Conservation (phyloP, 768 basidiomycete species). For the Pisolithus sp. region DNA sequence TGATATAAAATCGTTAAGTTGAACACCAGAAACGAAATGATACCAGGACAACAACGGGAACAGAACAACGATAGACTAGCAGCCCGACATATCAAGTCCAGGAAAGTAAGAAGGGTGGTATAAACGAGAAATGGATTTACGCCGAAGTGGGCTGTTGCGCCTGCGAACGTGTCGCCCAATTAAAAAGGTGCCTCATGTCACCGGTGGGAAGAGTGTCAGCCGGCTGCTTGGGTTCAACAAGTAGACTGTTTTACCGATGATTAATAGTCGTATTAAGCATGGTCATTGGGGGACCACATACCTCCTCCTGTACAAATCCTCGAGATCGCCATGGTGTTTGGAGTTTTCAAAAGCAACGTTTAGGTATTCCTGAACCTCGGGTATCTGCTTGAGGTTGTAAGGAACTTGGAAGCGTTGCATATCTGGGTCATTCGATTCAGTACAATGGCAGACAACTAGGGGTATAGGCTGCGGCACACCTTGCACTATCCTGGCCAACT, state of each 20-base stretch:
- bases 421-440: constrained; percentile 38
- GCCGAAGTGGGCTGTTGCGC: constrained; percentile 33
- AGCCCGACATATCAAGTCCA: constrained; percentile 8
- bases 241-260: constrained; percentile 41
- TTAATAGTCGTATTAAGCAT: not conserved
- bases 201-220: constrained; percentile 58
- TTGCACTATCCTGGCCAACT: constrained; percentile 79
- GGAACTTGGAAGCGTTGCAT: constrained; percentile 89
- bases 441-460: not conserved
- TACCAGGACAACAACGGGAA: constrained; percentile 21
- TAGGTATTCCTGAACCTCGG: constrained; percentile 81
- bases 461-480: constrained; percentile 34
- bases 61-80: constrained; percentile 11
- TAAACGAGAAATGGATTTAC: constrained; percentile 20
- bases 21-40: constrained; percentile 20
- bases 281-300: constrained; percentile 23
- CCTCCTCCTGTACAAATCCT: constrained; percentile 85
- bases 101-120: constrained; percentile 3
- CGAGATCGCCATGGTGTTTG: constrained; percentile 71
- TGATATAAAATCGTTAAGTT: constrained; percentile 15
- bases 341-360: constrained; percentile 68
- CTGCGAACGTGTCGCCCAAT: constrained; percentile 65
- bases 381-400: constrained; percentile 82
- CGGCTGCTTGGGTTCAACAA: constrained; percentile 78
- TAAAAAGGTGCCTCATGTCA: constrained; percentile 75